phyloP scores from a whole-genome alignment of 2,329 filamentous ascomycete species.

The Dissoconium aciculare region DNA sequence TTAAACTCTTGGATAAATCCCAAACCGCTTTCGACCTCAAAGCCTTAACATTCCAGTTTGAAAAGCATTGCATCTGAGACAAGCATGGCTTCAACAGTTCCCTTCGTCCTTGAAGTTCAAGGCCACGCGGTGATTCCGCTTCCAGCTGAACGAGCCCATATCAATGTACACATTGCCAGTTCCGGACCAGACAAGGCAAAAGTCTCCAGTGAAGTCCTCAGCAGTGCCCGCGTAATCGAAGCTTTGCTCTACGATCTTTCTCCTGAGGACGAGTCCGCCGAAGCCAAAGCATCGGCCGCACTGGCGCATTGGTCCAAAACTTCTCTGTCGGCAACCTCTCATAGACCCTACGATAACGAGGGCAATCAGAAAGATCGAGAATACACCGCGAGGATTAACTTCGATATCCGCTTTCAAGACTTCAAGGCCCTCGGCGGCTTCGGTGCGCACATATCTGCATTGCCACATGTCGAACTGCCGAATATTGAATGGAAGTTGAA shows the following conservation, averaged over 20 bases:
- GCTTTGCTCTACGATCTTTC: constrained; percentile 8
- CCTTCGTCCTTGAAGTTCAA: constrained; percentile 11
- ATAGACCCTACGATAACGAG: constrained; percentile 8
- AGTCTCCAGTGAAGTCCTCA: constrained; percentile 14
- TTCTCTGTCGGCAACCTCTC: constrained; percentile 10
- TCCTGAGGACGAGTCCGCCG: constrained; percentile 6
- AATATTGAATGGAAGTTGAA: constrained; percentile 11
- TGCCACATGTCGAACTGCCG: constrained; percentile 10
- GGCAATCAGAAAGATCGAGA: constrained; percentile 4
- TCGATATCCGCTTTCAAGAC: constrained; percentile 16
- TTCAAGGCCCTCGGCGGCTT: constrained; percentile 13
- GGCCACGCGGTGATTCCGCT: constrained; percentile 12
- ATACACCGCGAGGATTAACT: constrained; percentile 10
- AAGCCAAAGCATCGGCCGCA: constrained; percentile 9
- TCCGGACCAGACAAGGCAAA: constrained; percentile 11
- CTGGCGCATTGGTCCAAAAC: constrained; percentile 16
- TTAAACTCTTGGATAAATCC: too few relatives aligned
- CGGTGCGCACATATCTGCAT: constrained; percentile 9
- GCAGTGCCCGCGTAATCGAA: constrained; percentile 13
- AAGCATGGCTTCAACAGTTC: constrained; percentile 3
- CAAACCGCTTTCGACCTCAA: too few relatives aligned
- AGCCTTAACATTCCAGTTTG: too few relatives aligned
- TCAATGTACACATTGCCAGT: constrained; percentile 13
- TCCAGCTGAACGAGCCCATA: constrained; percentile 12
- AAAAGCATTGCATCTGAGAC: too few relatives aligned